phyloP scores from a whole-genome alignment of 805 yeast genomes.

The Candida fluviatilis region DNA sequence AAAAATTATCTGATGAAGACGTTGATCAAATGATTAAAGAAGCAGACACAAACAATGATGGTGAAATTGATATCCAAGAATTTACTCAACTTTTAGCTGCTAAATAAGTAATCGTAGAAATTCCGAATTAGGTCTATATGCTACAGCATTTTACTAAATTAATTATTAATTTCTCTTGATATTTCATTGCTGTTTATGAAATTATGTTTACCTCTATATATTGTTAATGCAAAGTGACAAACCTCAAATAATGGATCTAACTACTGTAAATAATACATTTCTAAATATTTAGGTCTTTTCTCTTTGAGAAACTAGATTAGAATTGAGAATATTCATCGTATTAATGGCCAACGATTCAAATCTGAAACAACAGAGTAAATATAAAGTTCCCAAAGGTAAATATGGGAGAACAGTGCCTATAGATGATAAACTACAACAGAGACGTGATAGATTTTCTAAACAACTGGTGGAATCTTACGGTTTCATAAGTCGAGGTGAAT shows the following conservation, averaged over 20 bases:
- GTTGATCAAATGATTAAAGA: conserved; percentile 97
- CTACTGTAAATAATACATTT: too few species aligned
- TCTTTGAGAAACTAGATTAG: too few species aligned
- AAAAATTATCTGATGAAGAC: conserved; percentile 87
- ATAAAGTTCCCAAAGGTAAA: neutral
- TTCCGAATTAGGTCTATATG: neutral
- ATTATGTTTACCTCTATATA: neutral
- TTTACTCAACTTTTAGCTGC: conserved; percentile 85
- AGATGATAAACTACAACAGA: neutral
- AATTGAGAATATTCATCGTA: too few species aligned
- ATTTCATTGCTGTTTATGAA: neutral
- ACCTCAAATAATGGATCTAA: too few species aligned
- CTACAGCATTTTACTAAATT: conserved; percentile 1
- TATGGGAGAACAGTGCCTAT: neutral
- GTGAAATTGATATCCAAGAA: conserved; percentile 95
- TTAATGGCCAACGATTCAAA: neutral
- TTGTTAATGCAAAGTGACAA: neutral
- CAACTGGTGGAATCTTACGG: conserved; percentile 33
- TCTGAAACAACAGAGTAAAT: neutral
- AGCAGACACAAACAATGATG: conserved; percentile 93
- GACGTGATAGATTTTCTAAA: conserved; percentile 4
- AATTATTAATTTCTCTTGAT: too few species aligned
- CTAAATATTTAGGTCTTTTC: too few species aligned
- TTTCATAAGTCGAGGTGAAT: conserved; percentile 59
- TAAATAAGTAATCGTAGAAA: conserved; percentile 54